A percentile compares a stretch with the other conserved stretches of the same genome.
These are phyloP conservation scores for Colletotrichum sp. DNA, from an alignment of 2,329 filamentous ascomycete genomes.

Conservation along the genomic window DNA sequence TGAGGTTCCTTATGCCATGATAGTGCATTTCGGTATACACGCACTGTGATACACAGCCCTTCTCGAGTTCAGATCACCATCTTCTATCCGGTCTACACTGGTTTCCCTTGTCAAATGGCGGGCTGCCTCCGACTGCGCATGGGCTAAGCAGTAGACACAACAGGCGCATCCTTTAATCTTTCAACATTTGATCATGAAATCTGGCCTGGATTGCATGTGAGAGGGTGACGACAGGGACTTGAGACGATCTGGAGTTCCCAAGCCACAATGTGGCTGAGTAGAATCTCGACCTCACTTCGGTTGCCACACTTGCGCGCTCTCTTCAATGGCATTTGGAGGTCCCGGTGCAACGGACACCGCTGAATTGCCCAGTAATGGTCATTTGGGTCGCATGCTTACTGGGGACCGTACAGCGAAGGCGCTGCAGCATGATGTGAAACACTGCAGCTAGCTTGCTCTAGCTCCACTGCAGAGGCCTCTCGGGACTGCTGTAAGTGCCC, in stretches of 20 bases:
- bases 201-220: neutral
- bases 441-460: neutral
- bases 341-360: neutral
- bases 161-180: neutral
- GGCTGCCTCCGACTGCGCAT: neutral
- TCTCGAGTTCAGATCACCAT: neutral
- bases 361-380: neutral
- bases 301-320: neutral
- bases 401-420: neutral
- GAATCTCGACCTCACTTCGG: neutral
- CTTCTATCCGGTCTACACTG: neutral
- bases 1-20: too few species aligned
- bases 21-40: neutral
- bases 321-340: neutral
- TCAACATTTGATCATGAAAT: neutral
- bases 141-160: neutral
- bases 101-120: neutral
- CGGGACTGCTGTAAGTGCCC: neutral
- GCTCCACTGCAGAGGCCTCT: conserved; percentile 19
- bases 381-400: neutral
- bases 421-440: conserved; percentile 13
- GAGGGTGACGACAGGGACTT: neutral
- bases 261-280: neutral
- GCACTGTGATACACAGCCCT: neutral
- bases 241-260: neutral